Conservation (phyloP, 805 yeast genomes). For the Millerozyma miso region DNA sequence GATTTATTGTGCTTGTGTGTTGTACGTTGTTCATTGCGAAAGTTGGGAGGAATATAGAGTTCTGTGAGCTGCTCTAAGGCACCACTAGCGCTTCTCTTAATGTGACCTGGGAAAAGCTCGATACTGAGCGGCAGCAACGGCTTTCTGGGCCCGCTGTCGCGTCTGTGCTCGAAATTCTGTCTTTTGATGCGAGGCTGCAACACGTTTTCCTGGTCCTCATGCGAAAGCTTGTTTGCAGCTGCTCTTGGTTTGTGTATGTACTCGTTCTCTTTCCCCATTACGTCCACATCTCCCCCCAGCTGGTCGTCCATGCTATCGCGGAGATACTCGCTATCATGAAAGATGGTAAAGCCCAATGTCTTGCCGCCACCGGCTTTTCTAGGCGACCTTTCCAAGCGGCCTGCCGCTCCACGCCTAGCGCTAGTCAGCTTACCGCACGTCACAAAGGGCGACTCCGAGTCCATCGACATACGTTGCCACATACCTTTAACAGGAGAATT, state of each 20-base stretch:
- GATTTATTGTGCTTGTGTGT: slow-evolving; percentile 25
- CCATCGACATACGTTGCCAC: background rate
- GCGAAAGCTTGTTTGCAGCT: slow-evolving; percentile 17
- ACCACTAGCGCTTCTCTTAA: slow-evolving; percentile 7
- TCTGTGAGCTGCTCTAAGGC: slow-evolving; percentile 17
- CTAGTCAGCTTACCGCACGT: background rate
- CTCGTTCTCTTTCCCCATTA: slow-evolving; percentile 22
- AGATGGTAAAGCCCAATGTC: slow-evolving; percentile 15
- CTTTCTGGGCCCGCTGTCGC: slow-evolving; percentile 10
- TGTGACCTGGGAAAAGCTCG: slow-evolving; percentile 27
- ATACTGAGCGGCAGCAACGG: slow-evolving; percentile 28
- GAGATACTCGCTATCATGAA: slow-evolving; percentile 12
- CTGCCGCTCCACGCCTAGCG: background rate
- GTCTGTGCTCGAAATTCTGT: slow-evolving; percentile 2
- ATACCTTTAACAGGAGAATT: slow-evolving; percentile 11
- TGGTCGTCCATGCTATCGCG: slow-evolving; percentile 2
- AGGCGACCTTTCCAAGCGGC: slow-evolving; percentile 1
- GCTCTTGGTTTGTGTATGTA: background rate
- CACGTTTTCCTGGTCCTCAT: slow-evolving; percentile 40
- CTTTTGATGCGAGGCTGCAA: slow-evolving; percentile 28
- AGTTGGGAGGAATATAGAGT: slow-evolving; percentile 28
- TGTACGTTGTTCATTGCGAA: slow-evolving; percentile 23
- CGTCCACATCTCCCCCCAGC: background rate
- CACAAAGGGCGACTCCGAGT: slow-evolving; percentile 6
- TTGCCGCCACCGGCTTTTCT: slow-evolving; percentile 10